These are phyloP conservation scores for Auricularia auricula-judae DNA, from an alignment of 768 basidiomycete species.

Conservation along the genomic window DNA sequence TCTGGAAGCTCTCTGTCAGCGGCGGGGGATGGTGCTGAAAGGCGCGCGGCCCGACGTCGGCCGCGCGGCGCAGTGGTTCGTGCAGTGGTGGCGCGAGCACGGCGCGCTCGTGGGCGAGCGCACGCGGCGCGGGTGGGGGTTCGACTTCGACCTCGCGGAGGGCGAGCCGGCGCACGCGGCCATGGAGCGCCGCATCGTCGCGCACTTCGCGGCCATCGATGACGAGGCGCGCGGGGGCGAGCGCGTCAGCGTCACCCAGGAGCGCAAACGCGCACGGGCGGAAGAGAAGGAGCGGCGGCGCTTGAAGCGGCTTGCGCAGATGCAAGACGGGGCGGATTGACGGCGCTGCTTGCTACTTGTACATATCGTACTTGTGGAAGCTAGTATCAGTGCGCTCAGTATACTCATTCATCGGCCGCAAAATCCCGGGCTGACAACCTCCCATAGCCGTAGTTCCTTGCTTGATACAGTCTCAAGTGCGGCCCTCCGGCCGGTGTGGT, in stretches of 20 bases:
- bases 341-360: too few species aligned
- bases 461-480: too few species aligned
- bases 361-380: too few species aligned
- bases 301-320: too few species aligned
- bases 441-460: too few species aligned
- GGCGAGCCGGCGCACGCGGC: conserved; percentile 35
- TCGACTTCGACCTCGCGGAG: conserved; percentile 61
- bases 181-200: conserved; percentile 64
- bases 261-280: conserved; percentile 44
- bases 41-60: conserved; percentile 62
- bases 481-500: too few species aligned
- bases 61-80: conserved; percentile 70
- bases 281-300: conserved; percentile 12
- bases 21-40: conserved; percentile 73
- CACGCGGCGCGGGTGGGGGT: conserved; percentile 63
- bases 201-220: conserved; percentile 32
- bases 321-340: too few species aligned
- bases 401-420: too few species aligned
- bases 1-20: conserved; percentile 52
- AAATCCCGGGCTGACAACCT: too few species aligned
- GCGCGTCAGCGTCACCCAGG: conserved; percentile 58
- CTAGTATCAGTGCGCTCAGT: too few species aligned
- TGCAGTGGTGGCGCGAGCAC: conserved; percentile 81
- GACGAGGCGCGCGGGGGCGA: conserved; percentile 43
- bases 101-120: conserved; percentile 28